phyloP scores from a whole-genome alignment of 2,329 filamentous ascomycete species.

The Aspergillus tamarii region DNA sequence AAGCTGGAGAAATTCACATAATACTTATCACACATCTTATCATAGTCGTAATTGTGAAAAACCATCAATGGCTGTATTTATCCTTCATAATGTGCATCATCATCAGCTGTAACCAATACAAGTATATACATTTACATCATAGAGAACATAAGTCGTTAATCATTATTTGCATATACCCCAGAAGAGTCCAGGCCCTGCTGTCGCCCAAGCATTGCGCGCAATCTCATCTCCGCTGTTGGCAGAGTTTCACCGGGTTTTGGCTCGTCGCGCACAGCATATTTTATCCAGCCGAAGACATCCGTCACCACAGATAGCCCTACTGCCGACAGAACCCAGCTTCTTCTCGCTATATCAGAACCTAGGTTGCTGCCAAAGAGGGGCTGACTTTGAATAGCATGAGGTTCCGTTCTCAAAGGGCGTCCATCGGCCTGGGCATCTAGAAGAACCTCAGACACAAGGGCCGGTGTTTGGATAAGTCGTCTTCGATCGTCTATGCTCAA shows the following conservation, averaged over 20 bases:
- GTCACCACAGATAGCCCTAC: conserved; percentile 21
- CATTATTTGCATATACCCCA: neutral
- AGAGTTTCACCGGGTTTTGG: neutral
- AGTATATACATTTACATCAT: neutral
- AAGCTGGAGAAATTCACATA: neutral
- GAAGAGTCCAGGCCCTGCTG: conserved; percentile 11
- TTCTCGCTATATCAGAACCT: neutral
- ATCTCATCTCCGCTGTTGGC: conserved; percentile 38
- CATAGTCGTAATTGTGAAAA: neutral
- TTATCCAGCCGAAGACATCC: conserved; percentile 41
- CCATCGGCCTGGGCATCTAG: conserved; percentile 40
- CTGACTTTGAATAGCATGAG: neutral
- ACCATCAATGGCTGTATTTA: neutral
- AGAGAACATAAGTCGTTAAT: neutral
- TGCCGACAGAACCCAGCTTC: neutral
- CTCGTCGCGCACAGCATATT: conserved; percentile 26
- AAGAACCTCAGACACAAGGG: conserved; percentile 44
- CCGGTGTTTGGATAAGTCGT: conserved; percentile 37
- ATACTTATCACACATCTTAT: neutral
- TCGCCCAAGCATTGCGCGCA: conserved; percentile 41
- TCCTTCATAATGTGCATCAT: neutral
- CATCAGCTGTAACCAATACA: neutral
- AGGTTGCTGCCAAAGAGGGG: neutral
- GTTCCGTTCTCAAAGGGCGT: neutral
- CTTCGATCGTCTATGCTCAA: conserved; percentile 14